Evolutionary conservation across 2,329 filamentous ascomycete species (phyloP).

Genomic region (Fusarium protoensiforme): DNA sequence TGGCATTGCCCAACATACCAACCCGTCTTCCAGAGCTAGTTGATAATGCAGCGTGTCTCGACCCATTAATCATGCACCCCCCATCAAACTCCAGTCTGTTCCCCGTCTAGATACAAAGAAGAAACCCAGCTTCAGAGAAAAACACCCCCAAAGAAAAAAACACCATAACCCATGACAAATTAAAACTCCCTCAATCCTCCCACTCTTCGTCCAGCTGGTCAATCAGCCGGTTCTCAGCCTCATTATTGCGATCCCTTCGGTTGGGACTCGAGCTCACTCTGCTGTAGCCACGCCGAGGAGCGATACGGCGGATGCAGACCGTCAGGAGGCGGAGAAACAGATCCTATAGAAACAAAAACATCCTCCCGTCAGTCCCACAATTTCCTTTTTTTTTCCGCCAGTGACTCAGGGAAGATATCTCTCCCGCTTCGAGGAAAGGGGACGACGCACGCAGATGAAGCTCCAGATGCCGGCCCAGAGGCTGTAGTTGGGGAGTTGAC

Average conservation of each 20-base stretch:
- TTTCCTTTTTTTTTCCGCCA: not conserved
- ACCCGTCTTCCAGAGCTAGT: slow-evolving; percentile 12
- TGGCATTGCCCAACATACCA: slow-evolving; percentile 23
- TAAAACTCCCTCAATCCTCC: slow-evolving; percentile 71
- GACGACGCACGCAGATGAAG: slow-evolving; percentile 75
- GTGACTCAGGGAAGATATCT: slow-evolving; percentile 43
- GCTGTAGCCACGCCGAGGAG: slow-evolving; percentile 74
- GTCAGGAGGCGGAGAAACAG: slow-evolving; percentile 75
- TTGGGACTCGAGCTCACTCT: slow-evolving; percentile 67
- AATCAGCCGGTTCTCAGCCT: slow-evolving; percentile 93
- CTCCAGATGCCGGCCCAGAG: slow-evolving; percentile 90
- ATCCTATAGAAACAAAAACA: slow-evolving; percentile 57
- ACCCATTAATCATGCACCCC: slow-evolving; percentile 22
- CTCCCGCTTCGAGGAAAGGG: slow-evolving; percentile 44
- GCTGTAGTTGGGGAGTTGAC: slow-evolving; percentile 92
- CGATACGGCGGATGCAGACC: slow-evolving; percentile 75
- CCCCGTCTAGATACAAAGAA: slow-evolving; percentile 30
- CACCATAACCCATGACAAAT: slow-evolving; percentile 3
- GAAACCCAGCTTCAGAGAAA: slow-evolving; percentile 12
- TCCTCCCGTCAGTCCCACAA: slow-evolving; percentile 40
- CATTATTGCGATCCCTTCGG: slow-evolving; percentile 63
- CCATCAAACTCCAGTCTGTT: slow-evolving; percentile 37
- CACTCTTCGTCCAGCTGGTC: slow-evolving; percentile 97
- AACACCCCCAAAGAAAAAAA: slow-evolving; percentile 8
- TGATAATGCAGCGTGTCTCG: slow-evolving; percentile 21